These are phyloP conservation scores for Pseudotulostoma volvatum DNA, from an alignment of 495 filamentous ascomycete genomes.

Conservation along the genomic window DNA sequence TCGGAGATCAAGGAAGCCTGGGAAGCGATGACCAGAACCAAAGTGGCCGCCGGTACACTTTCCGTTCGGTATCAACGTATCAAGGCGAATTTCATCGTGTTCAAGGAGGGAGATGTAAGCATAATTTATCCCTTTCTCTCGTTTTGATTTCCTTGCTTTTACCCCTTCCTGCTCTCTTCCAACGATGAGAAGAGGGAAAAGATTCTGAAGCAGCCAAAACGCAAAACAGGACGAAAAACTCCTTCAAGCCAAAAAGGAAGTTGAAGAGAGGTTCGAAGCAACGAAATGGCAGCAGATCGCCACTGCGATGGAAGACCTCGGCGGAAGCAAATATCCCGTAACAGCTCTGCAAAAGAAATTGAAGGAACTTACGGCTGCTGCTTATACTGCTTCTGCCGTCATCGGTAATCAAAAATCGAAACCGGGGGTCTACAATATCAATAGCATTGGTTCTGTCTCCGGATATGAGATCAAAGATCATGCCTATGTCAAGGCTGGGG, in stretches of 20 bases:
- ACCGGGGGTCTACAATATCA: too few relatives aligned
- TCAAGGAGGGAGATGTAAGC: conserved; percentile 10
- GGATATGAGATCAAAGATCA: too few relatives aligned
- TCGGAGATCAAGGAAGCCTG: conserved; percentile 7
- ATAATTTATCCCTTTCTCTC: background rate
- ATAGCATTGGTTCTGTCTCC: too few relatives aligned
- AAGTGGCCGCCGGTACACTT: conserved; percentile 5
- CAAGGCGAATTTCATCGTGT: conserved; percentile 12
- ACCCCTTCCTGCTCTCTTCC: too few relatives aligned
- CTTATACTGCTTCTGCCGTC: too few relatives aligned
- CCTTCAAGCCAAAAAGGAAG: conserved; percentile 8
- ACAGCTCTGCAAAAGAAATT: conserved; percentile 12
- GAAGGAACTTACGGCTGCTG: conserved; percentile 6
- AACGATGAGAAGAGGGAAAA: too few relatives aligned
- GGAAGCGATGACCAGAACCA: conserved; percentile 6
- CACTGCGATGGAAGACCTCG: conserved; percentile 6
- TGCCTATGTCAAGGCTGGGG: too few relatives aligned
- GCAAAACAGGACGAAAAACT: conserved; percentile 8
- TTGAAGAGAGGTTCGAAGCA: conserved; percentile 12
- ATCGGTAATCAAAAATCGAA: too few relatives aligned
- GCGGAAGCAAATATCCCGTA: conserved; percentile 9
- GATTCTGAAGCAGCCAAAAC: too few relatives aligned
- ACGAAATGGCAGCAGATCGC: conserved; percentile 12
- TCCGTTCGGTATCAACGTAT: conserved; percentile 9
- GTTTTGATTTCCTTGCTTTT: too few relatives aligned